Base-by-base conservation (phyloP, 2,329 filamentous ascomycete species). In the Paraconiothyrium sp. region DNA sequence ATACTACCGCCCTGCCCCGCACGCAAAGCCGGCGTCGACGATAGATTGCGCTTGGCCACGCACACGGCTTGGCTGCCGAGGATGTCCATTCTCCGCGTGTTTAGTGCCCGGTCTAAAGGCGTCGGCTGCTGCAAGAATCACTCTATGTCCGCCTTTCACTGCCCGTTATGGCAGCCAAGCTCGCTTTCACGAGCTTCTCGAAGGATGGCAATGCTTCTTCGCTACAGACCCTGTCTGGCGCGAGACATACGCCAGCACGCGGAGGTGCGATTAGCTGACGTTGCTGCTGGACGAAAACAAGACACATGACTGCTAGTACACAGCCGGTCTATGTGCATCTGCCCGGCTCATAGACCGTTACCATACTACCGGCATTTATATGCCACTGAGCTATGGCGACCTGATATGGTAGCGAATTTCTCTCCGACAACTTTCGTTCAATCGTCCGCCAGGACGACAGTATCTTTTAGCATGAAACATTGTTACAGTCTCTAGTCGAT, bases 91-190 rank as follows among this genome's bases (percentile, higher is more conserved):
- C 62, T 41, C 55, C 43, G 51, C 57, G 61, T 57, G 64, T 65
- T 62, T 65, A 64, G 57, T 66, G 66, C 65, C 67, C 72, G 72
- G 73, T 64, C 69, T 41, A 71, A 75, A 65, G 73, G 72, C 71
- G 67, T 67, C 64, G 41, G 46, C 46, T 30, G 56, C 61, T 62
- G 54, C 62, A 48, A 59, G 51, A 24, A 54, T 59, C 59, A 61
- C 59, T 47, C 59, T 52, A 64, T 66, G 63, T 60, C 64, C 60
- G 69, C 63, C 57, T 64, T 59, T 72, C 61, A 62, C 60, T 69
- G 59, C 62, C 65, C 54, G 43, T 64, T 69, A 51, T 51, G 55
- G 64, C 60, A 27, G 68, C 73, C 72, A 67, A 74, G 69, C 52
- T 47, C 51, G 39, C 50, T 54, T 54, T 60, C 61, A 58, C 62